A percentile compares a stretch with the other conserved stretches of the same genome.
These are phyloP conservation scores for Helicostylum pulchrum DNA, from an alignment of 192 early-diverging fungal genomes.

Conservation along the genomic window DNA sequence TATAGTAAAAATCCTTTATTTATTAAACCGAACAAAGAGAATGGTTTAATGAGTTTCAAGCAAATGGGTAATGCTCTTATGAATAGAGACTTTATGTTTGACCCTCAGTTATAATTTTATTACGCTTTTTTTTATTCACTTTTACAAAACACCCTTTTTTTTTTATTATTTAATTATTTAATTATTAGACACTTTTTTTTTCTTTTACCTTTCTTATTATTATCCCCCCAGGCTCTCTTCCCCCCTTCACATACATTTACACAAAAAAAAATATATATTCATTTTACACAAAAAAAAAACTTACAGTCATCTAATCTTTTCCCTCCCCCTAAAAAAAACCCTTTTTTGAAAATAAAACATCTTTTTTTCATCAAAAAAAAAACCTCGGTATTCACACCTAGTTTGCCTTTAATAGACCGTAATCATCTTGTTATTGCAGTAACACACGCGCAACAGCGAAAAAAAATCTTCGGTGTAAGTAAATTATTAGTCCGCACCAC, in stretches of 20 bases:
- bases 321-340: not conserved
- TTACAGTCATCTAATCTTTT: not conserved
- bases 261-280: not conserved
- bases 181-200: not conserved
- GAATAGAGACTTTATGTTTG: conserved; percentile 7
- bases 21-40: conserved; percentile 12
- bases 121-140: too few species aligned
- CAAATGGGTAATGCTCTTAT: conserved; percentile 1
- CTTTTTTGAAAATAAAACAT: not conserved
- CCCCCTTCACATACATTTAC: too few species aligned
- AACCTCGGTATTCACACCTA: too few species aligned
- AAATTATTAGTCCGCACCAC: too few species aligned
- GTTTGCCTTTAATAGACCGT: too few species aligned
- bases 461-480: too few species aligned
- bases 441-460: too few species aligned
- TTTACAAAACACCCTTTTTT: too few species aligned
- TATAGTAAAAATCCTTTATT: conserved; percentile 93
- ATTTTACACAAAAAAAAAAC: not conserved
- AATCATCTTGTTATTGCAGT: too few species aligned
- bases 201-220: too few species aligned
- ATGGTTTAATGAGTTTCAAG: conserved; percentile 1
- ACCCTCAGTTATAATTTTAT: conserved; percentile 13
- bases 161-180: not conserved
- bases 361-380: too few species aligned
- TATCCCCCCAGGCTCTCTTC: not conserved